Percentiles rank a stretch among this genome's conserved stretches.
Conservation (phyloP, 257 asterid genomes). For the Echites panduratus region DNA sequence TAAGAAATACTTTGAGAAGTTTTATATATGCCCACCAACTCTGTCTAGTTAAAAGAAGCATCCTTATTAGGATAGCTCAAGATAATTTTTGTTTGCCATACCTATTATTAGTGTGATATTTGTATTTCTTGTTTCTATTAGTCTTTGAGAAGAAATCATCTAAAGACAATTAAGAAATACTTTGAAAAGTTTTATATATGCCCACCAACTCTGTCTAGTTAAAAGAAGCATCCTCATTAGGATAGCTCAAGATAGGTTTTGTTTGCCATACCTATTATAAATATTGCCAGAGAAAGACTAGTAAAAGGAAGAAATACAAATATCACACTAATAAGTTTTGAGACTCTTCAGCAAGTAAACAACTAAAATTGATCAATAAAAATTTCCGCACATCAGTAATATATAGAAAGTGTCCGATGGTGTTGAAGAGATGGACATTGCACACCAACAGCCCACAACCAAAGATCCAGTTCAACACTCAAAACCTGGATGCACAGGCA, state of each 20-base stretch:
- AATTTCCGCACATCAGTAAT: slow-evolving; percentile 30
- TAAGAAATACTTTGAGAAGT: background rate
- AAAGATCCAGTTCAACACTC: slow-evolving; percentile 94
- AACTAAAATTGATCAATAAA: background rate
- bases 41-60: background rate
- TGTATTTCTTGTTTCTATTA: too few relatives aligned
- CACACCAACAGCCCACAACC: slow-evolving; percentile 88
- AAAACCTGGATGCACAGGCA: slow-evolving; percentile 51
- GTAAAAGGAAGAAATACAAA: background rate
- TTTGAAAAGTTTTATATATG: background rate
- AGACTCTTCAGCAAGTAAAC: background rate
- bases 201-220: background rate
- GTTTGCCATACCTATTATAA: background rate
- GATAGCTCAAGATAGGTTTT: background rate
- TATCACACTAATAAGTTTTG: background rate
- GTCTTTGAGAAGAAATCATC: slow-evolving; percentile 9
- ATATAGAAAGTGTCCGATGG: slow-evolving; percentile 80
- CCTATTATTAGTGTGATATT: too few relatives aligned
- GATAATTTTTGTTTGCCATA: background rate
- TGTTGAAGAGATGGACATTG: slow-evolving; percentile 65
- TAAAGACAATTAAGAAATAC: background rate
- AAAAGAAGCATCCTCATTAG: background rate
- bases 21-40: background rate
- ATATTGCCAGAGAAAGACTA: background rate
- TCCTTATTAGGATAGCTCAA: background rate